These are phyloP conservation scores for Plasmodium malariae DNA, from an alignment of 169 alveolate genomes.

Conservation along the genomic window DNA sequence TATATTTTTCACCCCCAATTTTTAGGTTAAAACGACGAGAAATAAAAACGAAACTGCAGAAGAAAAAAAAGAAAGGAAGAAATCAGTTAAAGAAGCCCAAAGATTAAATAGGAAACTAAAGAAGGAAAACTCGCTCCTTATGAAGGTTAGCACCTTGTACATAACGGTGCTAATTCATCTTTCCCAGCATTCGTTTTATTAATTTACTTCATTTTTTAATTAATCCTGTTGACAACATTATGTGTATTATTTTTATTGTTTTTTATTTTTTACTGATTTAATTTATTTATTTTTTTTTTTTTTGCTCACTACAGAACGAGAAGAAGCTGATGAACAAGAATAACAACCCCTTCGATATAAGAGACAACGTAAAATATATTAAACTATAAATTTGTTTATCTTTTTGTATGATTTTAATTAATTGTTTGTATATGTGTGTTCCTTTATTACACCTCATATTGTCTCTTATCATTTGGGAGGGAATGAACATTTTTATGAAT, in stretches of 20 bases:
- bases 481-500: no score
- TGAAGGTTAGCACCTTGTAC: slow-evolving; percentile 41
- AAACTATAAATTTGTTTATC: slow-evolving; percentile 22
- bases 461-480: no score
- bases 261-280: background rate
- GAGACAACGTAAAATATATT: slow-evolving; percentile 71
- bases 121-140: slow-evolving; percentile 80
- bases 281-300: slow-evolving; percentile 11
- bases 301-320: slow-evolving; percentile 32
- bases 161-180: background rate
- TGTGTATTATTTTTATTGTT: background rate
- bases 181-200: background rate
- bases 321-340: slow-evolving; percentile 68
- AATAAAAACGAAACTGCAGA: slow-evolving; percentile 87
- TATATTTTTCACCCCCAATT: background rate
- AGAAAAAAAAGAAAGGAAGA: slow-evolving; percentile 86
- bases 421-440: no score
- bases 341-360: slow-evolving; percentile 67
- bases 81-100: slow-evolving; percentile 87
- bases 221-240: no score
- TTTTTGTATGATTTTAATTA: background rate
- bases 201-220: no score
- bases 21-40: slow-evolving; percentile 77
- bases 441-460: no score
- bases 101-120: slow-evolving; percentile 85